A percentile compares a stretch with the other conserved stretches of the same genome.
Conservation (phyloP, 129 eudicot genomes). For the Flaveria robusta region DNA sequence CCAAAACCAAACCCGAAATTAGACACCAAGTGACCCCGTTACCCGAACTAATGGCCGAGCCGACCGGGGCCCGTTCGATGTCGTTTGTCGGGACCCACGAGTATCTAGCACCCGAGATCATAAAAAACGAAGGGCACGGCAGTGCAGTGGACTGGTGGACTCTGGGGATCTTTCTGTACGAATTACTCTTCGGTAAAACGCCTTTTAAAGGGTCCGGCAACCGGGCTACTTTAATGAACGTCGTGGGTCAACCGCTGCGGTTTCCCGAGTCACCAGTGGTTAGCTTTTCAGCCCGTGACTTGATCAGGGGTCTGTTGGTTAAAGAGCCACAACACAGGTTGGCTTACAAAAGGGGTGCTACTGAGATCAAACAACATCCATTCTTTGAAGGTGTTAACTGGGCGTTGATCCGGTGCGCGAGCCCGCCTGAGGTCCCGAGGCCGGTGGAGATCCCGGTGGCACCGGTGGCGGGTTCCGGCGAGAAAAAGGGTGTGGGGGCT, state of each 20-base stretch:
- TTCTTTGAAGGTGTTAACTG: constrained; percentile 95
- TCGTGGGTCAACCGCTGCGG: constrained; percentile 77
- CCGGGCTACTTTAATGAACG: constrained; percentile 80
- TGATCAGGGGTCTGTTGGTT: constrained; percentile 77
- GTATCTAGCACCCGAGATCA: constrained; percentile 86
- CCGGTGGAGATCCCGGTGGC: constrained; percentile 58
- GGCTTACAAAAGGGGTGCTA: constrained; percentile 86
- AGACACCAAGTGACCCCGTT: constrained; percentile 79
- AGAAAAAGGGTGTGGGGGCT: constrained; percentile 46
- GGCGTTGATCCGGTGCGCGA: constrained; percentile 92
- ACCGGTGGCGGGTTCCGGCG: constrained; percentile 44
- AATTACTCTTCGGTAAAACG: constrained; percentile 75
- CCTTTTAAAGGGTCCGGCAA: constrained; percentile 96
- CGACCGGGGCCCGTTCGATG: constrained; percentile 87
- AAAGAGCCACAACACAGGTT: constrained; percentile 87
- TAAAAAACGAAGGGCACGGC: constrained; percentile 93
- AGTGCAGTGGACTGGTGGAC: constrained; percentile 99
- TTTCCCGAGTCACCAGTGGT: constrained; percentile 86
- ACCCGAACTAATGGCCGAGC: constrained; percentile 95
- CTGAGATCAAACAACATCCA: constrained; percentile 89
- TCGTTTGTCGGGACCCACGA: constrained; percentile 95
- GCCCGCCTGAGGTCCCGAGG: constrained; percentile 89
- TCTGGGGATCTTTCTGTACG: constrained; percentile 76
- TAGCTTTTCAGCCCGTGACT: constrained; percentile 77
- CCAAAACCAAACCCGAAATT: constrained; percentile 49